Percentiles rank a stretch among this genome's conserved stretches.
phyloP scores from a whole-genome alignment of 192 early-diverging fungal genomes.

The Gamsiella multidivaricata region DNA sequence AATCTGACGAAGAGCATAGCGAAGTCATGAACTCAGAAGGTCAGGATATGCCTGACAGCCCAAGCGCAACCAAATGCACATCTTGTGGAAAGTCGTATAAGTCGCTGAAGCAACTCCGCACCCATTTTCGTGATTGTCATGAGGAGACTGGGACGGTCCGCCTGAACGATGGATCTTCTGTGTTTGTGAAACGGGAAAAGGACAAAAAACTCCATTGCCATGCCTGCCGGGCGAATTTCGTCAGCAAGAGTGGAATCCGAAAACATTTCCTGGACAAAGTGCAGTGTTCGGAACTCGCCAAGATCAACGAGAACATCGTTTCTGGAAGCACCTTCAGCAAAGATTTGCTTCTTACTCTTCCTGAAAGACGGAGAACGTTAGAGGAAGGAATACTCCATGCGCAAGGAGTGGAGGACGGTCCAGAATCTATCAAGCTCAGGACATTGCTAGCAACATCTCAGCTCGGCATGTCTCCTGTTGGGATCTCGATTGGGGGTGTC shows the following conservation, averaged over 20 bases:
- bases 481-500: background rate
- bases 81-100: background rate
- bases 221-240: background rate
- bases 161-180: too few relatives aligned
- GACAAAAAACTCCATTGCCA: background rate
- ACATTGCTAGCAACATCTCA: background rate
- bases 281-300: background rate
- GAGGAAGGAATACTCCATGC: conserved; percentile 1
- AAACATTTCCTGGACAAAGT: background rate
- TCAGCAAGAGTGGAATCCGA: background rate
- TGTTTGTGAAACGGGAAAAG: too few relatives aligned
- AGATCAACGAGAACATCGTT: background rate
- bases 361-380: background rate
- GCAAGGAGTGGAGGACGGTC: background rate
- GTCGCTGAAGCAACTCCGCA: background rate
- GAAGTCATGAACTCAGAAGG: background rate
- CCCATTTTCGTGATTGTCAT: background rate
- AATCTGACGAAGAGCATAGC: background rate
- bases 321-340: background rate
- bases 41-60: background rate
- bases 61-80: background rate
- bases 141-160: background rate
- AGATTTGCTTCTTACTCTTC: background rate
- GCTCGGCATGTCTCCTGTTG: background rate
- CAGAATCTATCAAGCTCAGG: background rate